Percentiles rank a stretch among this genome's conserved stretches.
Conservation (phyloP, 2,329 filamentous ascomycete genomes). For the Botryotinia convoluta region DNA sequence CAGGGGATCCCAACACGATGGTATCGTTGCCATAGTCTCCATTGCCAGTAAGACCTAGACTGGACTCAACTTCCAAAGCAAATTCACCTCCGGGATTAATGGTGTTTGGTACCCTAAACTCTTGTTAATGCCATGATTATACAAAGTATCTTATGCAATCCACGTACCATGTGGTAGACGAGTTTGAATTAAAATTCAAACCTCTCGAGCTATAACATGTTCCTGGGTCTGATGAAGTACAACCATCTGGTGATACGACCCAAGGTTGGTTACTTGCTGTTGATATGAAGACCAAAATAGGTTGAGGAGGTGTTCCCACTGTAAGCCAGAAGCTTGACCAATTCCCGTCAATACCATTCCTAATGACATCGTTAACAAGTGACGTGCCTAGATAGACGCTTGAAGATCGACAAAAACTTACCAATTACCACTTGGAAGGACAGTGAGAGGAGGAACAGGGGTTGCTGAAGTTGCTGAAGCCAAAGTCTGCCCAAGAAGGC, state of each 20-base stretch:
- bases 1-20: constrained; percentile 24
- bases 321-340: constrained; percentile 68
- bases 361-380: constrained; percentile 5
- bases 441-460: constrained; percentile 18
- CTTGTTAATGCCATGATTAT: constrained; percentile 3
- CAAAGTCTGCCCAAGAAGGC: constrained; percentile 8
- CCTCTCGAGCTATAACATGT: constrained; percentile 42
- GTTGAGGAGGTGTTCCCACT: constrained; percentile 28
- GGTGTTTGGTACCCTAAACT: constrained; percentile 26
- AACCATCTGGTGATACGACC: constrained; percentile 30
- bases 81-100: constrained; percentile 24
- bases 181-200: constrained; percentile 39
- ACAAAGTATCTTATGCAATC: neutral
- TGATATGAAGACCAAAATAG: constrained; percentile 39
- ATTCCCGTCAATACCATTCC: constrained; percentile 50
- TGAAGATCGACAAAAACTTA: constrained; percentile 16
- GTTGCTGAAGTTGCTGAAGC: constrained; percentile 12
- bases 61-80: constrained; percentile 26
- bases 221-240: constrained; percentile 22
- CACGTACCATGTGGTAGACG: constrained; percentile 41
- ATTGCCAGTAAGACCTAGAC: constrained; percentile 24
- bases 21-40: constrained; percentile 32
- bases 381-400: neutral
- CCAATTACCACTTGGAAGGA: constrained; percentile 20
- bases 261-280: constrained; percentile 38